These are phyloP conservation scores for Alloascoidea hylecoeti DNA, from an alignment of 805 yeast genomes.

Conservation along the genomic window DNA sequence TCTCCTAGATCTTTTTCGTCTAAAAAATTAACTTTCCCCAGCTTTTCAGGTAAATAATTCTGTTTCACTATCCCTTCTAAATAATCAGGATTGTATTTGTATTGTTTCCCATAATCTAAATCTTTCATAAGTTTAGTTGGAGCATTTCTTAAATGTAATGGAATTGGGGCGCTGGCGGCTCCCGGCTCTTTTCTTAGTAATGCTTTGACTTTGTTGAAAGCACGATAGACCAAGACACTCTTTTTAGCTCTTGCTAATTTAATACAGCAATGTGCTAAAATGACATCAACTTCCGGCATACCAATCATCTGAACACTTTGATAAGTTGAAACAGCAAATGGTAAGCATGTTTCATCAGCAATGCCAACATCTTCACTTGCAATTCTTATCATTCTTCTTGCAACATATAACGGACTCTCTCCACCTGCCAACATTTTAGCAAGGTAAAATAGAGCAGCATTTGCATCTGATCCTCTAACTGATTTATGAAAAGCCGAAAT, in stretches of 20 bases:
- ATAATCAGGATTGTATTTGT: slow-evolving; percentile 81
- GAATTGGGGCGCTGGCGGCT: slow-evolving; percentile 44
- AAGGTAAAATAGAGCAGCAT: slow-evolving; percentile 80
- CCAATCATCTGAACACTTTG: slow-evolving; percentile 86
- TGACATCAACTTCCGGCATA: slow-evolving; percentile 85
- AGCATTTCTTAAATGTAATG: slow-evolving; percentile 75
- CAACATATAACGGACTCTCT: slow-evolving; percentile 83
- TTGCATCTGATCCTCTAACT: slow-evolving; percentile 77
- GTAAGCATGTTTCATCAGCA: slow-evolving; percentile 69
- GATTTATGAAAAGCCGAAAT: slow-evolving; percentile 94
- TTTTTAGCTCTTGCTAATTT: slow-evolving; percentile 77
- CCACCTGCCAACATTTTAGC: slow-evolving; percentile 88
- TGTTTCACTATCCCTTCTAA: slow-evolving; percentile 62
- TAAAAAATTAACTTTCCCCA: slow-evolving; percentile 34
- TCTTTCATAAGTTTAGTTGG: slow-evolving; percentile 89
- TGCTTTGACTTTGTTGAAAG: slow-evolving; percentile 53
- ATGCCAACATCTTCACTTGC: slow-evolving; percentile 94
- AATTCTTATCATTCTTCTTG: slow-evolving; percentile 83
- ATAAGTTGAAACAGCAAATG: slow-evolving; percentile 76
- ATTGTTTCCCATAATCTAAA: slow-evolving; percentile 70
- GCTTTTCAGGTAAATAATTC: slow-evolving; percentile 54
- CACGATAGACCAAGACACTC: slow-evolving; percentile 76
- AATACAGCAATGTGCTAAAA: slow-evolving; percentile 87
- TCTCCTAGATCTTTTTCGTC: slow-evolving; percentile 23
- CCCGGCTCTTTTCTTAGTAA: slow-evolving; percentile 43